Evolutionary conservation across 352 stramenopile genomes (phyloP).

Genomic region (Globisporangium cederbergense): DNA sequence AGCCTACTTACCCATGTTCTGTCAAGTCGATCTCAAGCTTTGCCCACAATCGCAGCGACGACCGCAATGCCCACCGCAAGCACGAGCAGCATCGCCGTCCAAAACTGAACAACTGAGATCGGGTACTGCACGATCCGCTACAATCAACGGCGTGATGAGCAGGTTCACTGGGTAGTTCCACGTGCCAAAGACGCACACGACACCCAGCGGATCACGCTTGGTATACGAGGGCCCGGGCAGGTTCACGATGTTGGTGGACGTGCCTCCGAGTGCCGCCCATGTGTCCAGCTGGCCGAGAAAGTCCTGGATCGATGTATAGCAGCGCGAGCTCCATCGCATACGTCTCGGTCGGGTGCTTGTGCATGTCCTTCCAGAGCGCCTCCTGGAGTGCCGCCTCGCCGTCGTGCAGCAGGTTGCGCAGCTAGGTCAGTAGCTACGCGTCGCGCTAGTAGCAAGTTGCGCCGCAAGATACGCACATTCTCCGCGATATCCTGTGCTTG

Average conservation of each 20-base stretch:
- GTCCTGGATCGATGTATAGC: constrained; percentile 58
- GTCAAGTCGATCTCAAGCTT: not conserved
- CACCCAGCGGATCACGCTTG: constrained; percentile 67
- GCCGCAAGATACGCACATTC: constrained; percentile 41
- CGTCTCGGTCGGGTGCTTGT: constrained; percentile 69
- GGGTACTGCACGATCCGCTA: constrained; percentile 47
- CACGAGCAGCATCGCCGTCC: not conserved
- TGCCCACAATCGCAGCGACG: not conserved
- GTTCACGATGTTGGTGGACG: constrained; percentile 53
- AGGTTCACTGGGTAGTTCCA: constrained; percentile 93
- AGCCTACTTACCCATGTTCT: no score
- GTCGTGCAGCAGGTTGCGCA: constrained; percentile 53
- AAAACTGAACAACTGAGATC: constrained; percentile 18
- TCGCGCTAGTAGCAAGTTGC: not conserved
- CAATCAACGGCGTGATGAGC: constrained; percentile 68
- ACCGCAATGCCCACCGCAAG: not conserved
- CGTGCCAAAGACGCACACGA: constrained; percentile 87
- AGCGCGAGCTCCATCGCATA: constrained; percentile 47
- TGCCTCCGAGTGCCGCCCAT: constrained; percentile 48
- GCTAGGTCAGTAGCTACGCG: constrained; percentile 35
- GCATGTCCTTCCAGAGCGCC: constrained; percentile 61
- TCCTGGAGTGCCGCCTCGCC: constrained; percentile 41
- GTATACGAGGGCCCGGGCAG: constrained; percentile 62
- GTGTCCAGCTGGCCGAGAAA: constrained; percentile 66
- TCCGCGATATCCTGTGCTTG: constrained; percentile 42